These are phyloP conservation scores for Lentinus brumalis DNA, from an alignment of 768 basidiomycete species.

Conservation along the genomic window DNA sequence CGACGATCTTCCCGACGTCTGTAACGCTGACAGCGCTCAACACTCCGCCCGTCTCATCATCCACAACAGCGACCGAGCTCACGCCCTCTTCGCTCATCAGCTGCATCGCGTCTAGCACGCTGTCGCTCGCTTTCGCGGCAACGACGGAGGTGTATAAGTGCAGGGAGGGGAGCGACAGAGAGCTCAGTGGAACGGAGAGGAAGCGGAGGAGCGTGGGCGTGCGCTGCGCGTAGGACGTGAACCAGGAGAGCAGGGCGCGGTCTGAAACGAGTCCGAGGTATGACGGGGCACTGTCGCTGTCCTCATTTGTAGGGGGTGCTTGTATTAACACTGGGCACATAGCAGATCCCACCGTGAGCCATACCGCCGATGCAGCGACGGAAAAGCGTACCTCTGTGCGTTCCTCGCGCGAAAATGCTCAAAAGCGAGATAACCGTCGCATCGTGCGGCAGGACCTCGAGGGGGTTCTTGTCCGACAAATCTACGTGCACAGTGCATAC, in stretches of 20 bases:
- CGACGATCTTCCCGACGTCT: constrained; percentile 81
- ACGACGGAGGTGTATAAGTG: constrained; percentile 65
- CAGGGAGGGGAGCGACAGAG: constrained; percentile 64
- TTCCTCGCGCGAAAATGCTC: constrained; percentile 66
- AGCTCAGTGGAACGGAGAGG: constrained; percentile 55
- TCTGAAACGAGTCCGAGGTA: constrained; percentile 80
- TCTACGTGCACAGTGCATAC: constrained; percentile 44
- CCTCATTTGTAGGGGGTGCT: constrained; percentile 34
- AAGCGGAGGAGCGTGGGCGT: constrained; percentile 47
- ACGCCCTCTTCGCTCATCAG: constrained; percentile 87
- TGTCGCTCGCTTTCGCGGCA: constrained; percentile 57
- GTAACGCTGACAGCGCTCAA: constrained; percentile 82
- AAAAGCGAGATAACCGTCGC: constrained; percentile 67
- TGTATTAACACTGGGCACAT: constrained; percentile 53
- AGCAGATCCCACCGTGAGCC: too few species aligned
- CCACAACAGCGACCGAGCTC: constrained; percentile 77
- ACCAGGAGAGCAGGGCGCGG: constrained; percentile 69
- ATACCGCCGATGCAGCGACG: too few species aligned
- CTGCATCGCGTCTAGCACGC: constrained; percentile 79
- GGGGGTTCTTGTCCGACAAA: constrained; percentile 82
- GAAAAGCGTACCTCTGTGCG: constrained; percentile 62
- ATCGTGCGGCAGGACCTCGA: constrained; percentile 61
- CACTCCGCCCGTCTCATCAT: constrained; percentile 61
- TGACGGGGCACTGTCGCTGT: constrained; percentile 35
- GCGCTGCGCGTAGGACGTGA: constrained; percentile 53